Conservation (phyloP, 1,284 basidiomycete genomes). For the Fomitopsis schrenkii region DNA sequence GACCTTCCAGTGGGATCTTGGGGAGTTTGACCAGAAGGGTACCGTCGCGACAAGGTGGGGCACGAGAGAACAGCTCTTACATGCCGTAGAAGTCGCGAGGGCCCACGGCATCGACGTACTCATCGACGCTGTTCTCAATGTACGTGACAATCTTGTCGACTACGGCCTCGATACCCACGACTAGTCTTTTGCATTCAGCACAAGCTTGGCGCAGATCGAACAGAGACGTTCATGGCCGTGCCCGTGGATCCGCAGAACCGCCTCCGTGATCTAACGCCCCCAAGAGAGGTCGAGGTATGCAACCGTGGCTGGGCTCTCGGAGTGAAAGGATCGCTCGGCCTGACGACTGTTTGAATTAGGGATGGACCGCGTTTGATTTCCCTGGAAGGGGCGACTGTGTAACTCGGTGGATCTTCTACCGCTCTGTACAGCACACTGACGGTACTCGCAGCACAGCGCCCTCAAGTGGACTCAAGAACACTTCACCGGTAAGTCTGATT, state of each 20-base stretch:
- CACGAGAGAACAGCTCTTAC: conserved; percentile 75
- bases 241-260: conserved; percentile 71
- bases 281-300: conserved; percentile 65
- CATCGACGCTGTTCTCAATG: conserved; percentile 77
- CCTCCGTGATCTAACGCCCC: conserved; percentile 52
- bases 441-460: conserved; percentile 52
- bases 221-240: conserved; percentile 73
- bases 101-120: conserved; percentile 60
- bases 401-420: not conserved
- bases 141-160: conserved; percentile 27
- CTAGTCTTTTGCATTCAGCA: conserved; percentile 42
- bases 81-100: conserved; percentile 58
- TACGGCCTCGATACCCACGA: not conserved
- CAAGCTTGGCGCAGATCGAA: conserved; percentile 80
- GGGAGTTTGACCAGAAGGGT: conserved; percentile 90
- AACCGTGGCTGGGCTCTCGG: not conserved
- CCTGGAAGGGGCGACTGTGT: conserved; percentile 74
- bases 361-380: conserved; percentile 88
- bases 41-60: conserved; percentile 88
- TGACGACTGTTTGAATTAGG: conserved; percentile 34
- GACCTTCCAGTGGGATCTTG: conserved; percentile 73
- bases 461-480: conserved; percentile 69
- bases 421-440: not conserved
- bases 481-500: conserved; percentile 57
- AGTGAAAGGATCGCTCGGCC: not conserved